phyloP scores from a whole-genome alignment of 345 rosid species.

The Tarenaya hassleriana region DNA sequence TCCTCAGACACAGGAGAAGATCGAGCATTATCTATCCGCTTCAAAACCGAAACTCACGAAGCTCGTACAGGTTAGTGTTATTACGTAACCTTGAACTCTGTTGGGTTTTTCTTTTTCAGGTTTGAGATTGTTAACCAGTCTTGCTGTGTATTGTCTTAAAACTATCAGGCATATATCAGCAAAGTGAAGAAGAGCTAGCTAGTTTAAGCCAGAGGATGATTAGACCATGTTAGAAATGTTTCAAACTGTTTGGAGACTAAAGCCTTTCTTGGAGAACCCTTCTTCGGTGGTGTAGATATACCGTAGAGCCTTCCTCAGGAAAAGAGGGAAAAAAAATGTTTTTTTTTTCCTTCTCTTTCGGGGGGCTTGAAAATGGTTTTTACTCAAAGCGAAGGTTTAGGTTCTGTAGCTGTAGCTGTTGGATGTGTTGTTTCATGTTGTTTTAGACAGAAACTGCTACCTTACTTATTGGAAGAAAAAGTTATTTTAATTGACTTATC shows the following conservation, averaged over 20 bases:
- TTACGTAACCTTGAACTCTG: slow-evolving; percentile 7
- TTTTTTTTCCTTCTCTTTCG: neutral
- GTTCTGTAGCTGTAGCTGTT: neutral
- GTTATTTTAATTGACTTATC: too few relatives aligned
- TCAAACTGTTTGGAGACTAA: slow-evolving; percentile 6
- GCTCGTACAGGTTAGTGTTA: slow-evolving; percentile 89
- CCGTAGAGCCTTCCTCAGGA: slow-evolving; percentile 22
- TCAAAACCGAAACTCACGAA: slow-evolving; percentile 85
- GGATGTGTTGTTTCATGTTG: too few relatives aligned
- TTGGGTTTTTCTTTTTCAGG: slow-evolving; percentile 12
- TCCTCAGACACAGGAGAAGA: slow-evolving; percentile 92
- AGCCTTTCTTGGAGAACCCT: slow-evolving; percentile 10
- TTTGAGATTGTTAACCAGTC: slow-evolving; percentile 5
- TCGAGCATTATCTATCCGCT: slow-evolving; percentile 69
- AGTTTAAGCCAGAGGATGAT: neutral
- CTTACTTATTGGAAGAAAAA: too few relatives aligned
- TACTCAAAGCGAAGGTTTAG: slow-evolving; percentile 9
- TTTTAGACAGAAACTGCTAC: too few relatives aligned
- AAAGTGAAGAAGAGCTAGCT: slow-evolving; percentile 32
- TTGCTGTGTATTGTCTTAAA: neutral
- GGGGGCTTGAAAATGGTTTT: too few relatives aligned
- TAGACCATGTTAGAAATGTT: slow-evolving; percentile 16
- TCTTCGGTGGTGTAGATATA: slow-evolving; percentile 20
- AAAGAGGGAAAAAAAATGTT: neutral
- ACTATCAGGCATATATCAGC: slow-evolving; percentile 28